A percentile compares a stretch with the other conserved stretches of the same genome.
These are phyloP conservation scores for Giardia muris DNA, from an alignment of 208 protist species.

Conservation along the genomic window DNA sequence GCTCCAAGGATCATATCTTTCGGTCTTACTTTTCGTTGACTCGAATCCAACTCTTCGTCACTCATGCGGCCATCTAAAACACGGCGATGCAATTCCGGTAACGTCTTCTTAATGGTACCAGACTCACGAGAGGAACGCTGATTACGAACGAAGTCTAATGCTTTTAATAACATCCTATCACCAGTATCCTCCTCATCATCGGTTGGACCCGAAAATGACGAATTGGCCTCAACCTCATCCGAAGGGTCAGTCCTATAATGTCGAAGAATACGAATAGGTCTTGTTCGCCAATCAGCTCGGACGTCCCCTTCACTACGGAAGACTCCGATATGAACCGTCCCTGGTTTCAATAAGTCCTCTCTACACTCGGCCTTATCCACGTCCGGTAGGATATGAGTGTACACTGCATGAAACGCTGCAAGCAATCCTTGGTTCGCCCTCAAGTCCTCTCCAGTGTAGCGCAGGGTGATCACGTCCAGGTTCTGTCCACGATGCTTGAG, in stretches of 20 bases:
- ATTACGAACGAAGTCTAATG: neutral
- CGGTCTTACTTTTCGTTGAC: neutral
- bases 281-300: neutral
- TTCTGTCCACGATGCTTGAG: neutral
- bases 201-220: neutral
- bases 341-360: neutral
- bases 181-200: neutral
- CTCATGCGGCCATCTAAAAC: neutral
- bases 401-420: neutral
- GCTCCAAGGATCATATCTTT: neutral
- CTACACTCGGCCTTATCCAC: neutral
- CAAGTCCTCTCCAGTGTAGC: neutral
- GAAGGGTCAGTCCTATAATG: neutral
- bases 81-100: neutral
- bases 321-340: neutral
- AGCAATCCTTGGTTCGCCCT: neutral
- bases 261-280: neutral
- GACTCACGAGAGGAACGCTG: neutral
- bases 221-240: neutral
- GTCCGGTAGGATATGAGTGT: neutral
- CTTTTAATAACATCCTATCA: neutral
- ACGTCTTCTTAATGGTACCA: neutral
- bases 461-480: neutral
- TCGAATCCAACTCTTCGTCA: neutral
- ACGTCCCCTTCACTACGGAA: neutral